Evolutionary conservation across 768 basidiomycete species (phyloP), one percentile per base, ranked within the genome.

Genomic region (Crepidotus variabilis): DNA sequence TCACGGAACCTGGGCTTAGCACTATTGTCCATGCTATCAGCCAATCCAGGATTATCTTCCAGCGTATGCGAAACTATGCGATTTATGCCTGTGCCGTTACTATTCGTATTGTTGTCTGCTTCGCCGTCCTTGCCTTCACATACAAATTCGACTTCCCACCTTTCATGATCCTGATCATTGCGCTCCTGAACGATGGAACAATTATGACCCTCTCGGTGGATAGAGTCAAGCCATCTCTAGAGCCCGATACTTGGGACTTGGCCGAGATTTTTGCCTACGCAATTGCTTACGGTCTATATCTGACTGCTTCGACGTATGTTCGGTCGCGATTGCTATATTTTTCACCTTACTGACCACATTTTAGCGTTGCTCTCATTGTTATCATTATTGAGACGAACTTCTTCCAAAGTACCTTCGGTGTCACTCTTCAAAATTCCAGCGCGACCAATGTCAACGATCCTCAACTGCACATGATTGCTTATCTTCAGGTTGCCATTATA

Each of bases 121-220:
- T 98, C 75, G 86, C 94, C 59, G 86, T 97, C 76, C 80, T 98
- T 69, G 91, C 92, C 43, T 98, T 98, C 72, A 88, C 87, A 32
- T 98, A 94, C 86, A 84, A 88, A 79, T 95, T 96, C 75, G 91
- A 97, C 75, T 98, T 98, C 92, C 96, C 96, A 61, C 94, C 96
- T 16, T 98, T 98, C 84, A 98, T 98, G 96, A 85, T 98, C 62
- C 88, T 98, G 71, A 92, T 98, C 72, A 94, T 98, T 62, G 96
- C 96, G 56, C 82, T 98, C 32, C 78, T 97, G 63, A 98, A 98
- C 73, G 96, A 98, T 69, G 96, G 96, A 68, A 98, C 95, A 60
- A 98, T 98, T 80, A 96, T 98, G 94, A 98, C 95, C 6, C 82
- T 98, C 56, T 92, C 90, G 6, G 87, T 96, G 47, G 96, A 98